These are phyloP conservation scores for Podila epicladia DNA, from an alignment of 192 early-diverging fungal species.

Conservation along the genomic window DNA sequence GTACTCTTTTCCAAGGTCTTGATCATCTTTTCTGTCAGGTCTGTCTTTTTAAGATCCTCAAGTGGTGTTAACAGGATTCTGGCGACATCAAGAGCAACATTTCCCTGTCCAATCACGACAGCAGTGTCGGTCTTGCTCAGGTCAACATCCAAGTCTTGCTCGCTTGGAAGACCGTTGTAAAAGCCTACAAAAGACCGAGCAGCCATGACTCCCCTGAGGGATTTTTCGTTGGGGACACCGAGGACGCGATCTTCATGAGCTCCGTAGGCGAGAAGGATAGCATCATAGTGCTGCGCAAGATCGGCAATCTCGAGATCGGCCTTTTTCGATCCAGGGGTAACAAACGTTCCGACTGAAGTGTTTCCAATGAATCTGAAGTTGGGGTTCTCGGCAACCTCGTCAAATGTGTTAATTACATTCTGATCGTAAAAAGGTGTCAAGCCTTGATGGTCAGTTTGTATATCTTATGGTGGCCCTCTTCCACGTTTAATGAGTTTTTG, in stretches of 20 bases:
- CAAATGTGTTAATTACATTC: conserved; percentile 91
- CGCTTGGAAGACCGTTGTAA: conserved; percentile 91
- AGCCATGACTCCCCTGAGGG: conserved; percentile 68
- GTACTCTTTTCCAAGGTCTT: conserved; percentile 69
- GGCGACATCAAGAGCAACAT: conserved; percentile 93
- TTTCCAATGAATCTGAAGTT: conserved; percentile 87
- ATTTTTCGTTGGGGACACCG: conserved; percentile 74
- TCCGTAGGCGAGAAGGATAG: conserved; percentile 88
- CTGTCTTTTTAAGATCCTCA: conserved; percentile 81
- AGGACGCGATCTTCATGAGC: conserved; percentile 78
- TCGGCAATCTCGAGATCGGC: conserved; percentile 56
- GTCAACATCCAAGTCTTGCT: conserved; percentile 68
- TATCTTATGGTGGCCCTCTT: too few relatives aligned
- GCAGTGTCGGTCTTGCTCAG: conserved; percentile 76
- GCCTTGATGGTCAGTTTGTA: not conserved
- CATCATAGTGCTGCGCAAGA: conserved; percentile 73
- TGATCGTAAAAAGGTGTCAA: conserved; percentile 28
- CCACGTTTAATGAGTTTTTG: too few relatives aligned
- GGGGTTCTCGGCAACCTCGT: conserved; percentile 73
- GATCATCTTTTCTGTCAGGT: conserved; percentile 83
- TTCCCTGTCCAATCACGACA: conserved; percentile 91
- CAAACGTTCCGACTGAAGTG: conserved; percentile 66
- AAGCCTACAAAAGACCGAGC: conserved; percentile 92
- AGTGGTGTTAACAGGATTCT: conserved; percentile 82
- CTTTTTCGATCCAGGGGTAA: conserved; percentile 22